Evolutionary conservation across 345 rosid species (phyloP).

Genomic region (Brassica carinata): DNA sequence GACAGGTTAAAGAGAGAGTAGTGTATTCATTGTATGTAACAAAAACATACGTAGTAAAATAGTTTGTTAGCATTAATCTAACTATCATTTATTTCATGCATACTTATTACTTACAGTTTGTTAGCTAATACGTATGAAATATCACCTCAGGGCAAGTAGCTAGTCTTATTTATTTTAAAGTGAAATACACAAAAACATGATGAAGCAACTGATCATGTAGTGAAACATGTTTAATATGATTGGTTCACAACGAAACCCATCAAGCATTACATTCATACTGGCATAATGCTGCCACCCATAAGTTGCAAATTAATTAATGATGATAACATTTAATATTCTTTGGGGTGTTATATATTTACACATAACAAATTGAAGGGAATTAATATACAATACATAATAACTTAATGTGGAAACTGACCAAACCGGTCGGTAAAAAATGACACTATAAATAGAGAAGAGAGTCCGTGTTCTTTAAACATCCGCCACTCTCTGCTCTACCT

Average conservation of each 20-base stretch:
- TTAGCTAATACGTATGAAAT: neutral
- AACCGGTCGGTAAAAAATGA: slow-evolving; percentile 27
- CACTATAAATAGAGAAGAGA: slow-evolving; percentile 34
- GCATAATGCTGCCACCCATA: slow-evolving; percentile 7
- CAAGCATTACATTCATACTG: slow-evolving; percentile 15
- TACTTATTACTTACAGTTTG: neutral
- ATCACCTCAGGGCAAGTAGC: slow-evolving; percentile 13
- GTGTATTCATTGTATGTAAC: neutral
- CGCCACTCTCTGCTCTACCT: neutral
- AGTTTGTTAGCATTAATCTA: neutral
- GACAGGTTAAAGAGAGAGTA: too few relatives aligned
- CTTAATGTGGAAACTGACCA: slow-evolving; percentile 36
- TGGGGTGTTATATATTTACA: neutral
- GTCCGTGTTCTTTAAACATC: slow-evolving; percentile 13
- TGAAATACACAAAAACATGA: slow-evolving; percentile 22
- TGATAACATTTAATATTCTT: neutral
- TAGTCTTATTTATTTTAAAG: neutral
- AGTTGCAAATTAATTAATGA: slow-evolving; percentile 21
- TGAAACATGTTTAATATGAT: neutral
- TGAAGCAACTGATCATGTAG: slow-evolving; percentile 35
- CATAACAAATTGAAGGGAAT: neutral
- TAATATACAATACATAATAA: slow-evolving; percentile 10
- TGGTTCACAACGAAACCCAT: slow-evolving; percentile 21
- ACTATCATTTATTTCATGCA: neutral
- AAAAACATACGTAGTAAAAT: neutral